Conservation (phyloP, 179 eudicot species). For the Carnegiea gigantea region DNA sequence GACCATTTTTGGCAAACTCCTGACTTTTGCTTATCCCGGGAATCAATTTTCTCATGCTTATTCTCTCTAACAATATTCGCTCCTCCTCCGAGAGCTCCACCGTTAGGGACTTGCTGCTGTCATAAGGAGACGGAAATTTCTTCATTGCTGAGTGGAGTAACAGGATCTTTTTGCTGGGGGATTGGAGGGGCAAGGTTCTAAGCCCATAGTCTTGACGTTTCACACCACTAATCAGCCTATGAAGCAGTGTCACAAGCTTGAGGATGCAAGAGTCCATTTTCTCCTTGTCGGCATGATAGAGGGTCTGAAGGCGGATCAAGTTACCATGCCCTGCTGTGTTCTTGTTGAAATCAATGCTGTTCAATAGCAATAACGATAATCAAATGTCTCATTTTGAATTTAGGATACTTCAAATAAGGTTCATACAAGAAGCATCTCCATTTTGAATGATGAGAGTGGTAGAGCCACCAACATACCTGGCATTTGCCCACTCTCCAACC, state of each 20-base stretch:
- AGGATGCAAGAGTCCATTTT: conserved; percentile 67
- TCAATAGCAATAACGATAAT: conserved; percentile 8
- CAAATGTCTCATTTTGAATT: not conserved
- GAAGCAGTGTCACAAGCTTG: conserved; percentile 64
- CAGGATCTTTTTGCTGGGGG: conserved; percentile 50
- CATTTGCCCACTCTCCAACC: conserved; percentile 96
- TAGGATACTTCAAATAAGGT: not conserved
- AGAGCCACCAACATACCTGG: conserved; percentile 45
- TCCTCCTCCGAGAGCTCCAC: conserved; percentile 62
- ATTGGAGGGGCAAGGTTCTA: conserved; percentile 35
- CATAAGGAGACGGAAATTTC: conserved; percentile 21
- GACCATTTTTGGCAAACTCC: conserved; percentile 43
- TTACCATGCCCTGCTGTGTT: conserved; percentile 41
- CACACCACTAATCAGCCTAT: conserved; percentile 58
- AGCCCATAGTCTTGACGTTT: conserved; percentile 58
- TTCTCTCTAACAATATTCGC: conserved; percentile 46
- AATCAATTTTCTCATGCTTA: conserved; percentile 39
- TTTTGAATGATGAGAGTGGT: not conserved
- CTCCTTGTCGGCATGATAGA: conserved; percentile 77
- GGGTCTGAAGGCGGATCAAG: conserved; percentile 71
- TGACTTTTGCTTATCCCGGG: conserved; percentile 89
- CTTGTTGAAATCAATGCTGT: conserved; percentile 69
- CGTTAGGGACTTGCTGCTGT: conserved; percentile 22
- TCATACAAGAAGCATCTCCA: not conserved
- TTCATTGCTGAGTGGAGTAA: conserved; percentile 23